Base-by-base conservation (phyloP, 75 land plant genomes). In the Selaginella moellendorffii region DNA sequence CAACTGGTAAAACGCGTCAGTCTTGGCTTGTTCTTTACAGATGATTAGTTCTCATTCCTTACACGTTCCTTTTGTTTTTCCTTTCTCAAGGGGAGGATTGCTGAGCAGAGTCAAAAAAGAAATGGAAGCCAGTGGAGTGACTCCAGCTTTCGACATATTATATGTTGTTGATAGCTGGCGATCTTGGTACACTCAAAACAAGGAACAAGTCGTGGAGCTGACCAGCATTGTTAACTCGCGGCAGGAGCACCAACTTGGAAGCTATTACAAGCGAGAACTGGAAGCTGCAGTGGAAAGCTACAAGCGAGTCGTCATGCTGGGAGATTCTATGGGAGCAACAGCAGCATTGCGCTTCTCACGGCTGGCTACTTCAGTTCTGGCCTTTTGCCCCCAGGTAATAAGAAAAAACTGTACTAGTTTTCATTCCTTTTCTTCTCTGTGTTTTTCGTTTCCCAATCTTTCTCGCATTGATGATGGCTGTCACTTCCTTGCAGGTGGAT, bases 301-400 rank as follows among this genome's bases (percentile, higher is more conserved):
- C 42, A 66, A 66, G 66, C 61, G 53, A 25, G 69, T 76, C 23
- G 29, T 76, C 25, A 76, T 76, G 78, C 54, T 76, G 27, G 78
- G 78, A 52, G 78, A 76, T 30, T 76, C 78, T 5, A 76, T 76
- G 78, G 78, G 78, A 30, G 78, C 78, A 59, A 71, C 69, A 51
- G 78, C 78, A 52, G 74, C 74, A 28, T 63, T 76, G 28, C 30
- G 63, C 36, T 76, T 76, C 30, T 76, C 78, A 29, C 65, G 69
- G 25, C 28, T 76, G 64, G 78, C 78, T 1, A 76, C 78, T 22
- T 71, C 78, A 23, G 74, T 71, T 64, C 46, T 76, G 70, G 78
- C 78, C 23, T 76, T 76, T 64, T 76, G 78, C 51, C 78, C 78
- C 5, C 78, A 76, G 69, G 78, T 76, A 66, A 19, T 29, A 46